Evolutionary conservation across 495 filamentous ascomycete genomes (phyloP).

Genomic region (Penicillium coffeae): DNA sequence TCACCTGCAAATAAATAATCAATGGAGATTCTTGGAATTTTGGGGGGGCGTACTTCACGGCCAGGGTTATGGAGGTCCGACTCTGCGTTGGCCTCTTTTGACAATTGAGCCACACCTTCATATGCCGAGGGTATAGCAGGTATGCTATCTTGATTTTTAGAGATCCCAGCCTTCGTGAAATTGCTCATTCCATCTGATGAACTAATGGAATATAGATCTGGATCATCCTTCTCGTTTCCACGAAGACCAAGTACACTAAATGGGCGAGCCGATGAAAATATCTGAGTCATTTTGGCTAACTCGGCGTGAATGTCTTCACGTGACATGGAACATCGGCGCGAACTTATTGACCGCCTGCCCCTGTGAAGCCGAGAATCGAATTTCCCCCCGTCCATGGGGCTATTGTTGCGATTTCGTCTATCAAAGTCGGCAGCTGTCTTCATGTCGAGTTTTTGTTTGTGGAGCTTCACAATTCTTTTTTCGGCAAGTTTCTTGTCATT

Average conservation of each 20-base stretch:
- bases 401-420: slow-evolving; percentile 73
- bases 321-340: no score
- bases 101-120: no score
- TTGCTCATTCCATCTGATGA: slow-evolving; percentile 64
- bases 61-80: no score
- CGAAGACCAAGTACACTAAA: slow-evolving; percentile 80
- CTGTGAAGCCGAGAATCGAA: slow-evolving; percentile 78
- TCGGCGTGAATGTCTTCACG: slow-evolving; percentile 91
- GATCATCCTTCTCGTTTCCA: slow-evolving; percentile 82
- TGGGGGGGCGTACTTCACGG: no score
- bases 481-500: slow-evolving; percentile 87
- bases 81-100: no score
- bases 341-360: slow-evolving; percentile 62
- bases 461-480: slow-evolving; percentile 89
- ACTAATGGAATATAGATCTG: slow-evolving; percentile 77
- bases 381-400: slow-evolving; percentile 50
- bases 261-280: slow-evolving; percentile 89
- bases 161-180: slow-evolving; percentile 53
- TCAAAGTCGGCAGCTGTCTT: slow-evolving; percentile 85
- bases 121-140: no score
- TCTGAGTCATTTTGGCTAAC: slow-evolving; percentile 79
- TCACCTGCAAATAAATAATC: no score
- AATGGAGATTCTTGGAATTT: no score
- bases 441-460: slow-evolving; percentile 77
- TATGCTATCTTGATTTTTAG: slow-evolving; percentile 49